Base-by-base conservation (phyloP, 2,329 filamentous ascomycete species). In the Ceratocystis alfenasii region DNA sequence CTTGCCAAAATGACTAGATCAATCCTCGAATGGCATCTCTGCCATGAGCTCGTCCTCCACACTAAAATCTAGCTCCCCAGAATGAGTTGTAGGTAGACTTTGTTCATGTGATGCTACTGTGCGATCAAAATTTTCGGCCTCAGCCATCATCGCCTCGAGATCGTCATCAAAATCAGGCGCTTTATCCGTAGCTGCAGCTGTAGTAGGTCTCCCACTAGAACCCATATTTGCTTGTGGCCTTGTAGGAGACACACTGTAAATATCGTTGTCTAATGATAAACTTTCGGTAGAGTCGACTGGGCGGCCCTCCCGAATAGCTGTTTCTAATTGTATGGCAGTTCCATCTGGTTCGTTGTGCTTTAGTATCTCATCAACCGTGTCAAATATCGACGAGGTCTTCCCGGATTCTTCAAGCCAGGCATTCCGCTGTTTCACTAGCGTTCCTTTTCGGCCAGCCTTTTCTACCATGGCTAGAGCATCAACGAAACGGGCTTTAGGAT, bases 381-480 rank as follows among this genome's bases (percentile, higher is more conserved):
- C 73, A 1, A 71, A 71, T 1, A 76, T 73, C 0, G 74, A 73
- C 12, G 72, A 69, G 0, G 74, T 69, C 60, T 76, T 82, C 0
- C 85, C 83, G 7, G 82, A 79, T 73, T 95, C 89, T 66, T 93
- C 83, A 70, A 97, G 93, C 88, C 90, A 95, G 69, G 88, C 85
- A 73, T 83, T 84, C 68, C 93, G 82, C 76, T 87, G 87, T 41
- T 84, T 81, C 69, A 89, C 83, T 73, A 97, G 81, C 15, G 81
- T 80, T 73, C 89, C 92, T 71, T 87, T 90, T 75, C 96, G 94
- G 1, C 94, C 94, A 0, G 90, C 80, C 76, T 95, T 96, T 74
- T 99, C 94, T 1, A 97, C 89, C 79, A 97, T 96, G 48, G 81
- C 78, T 5, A 97, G 78, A 2, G 89, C 94, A 72, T 99, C 94